These are phyloP conservation scores for Heritiera littoralis DNA, from an alignment of 345 rosid species.

Conservation along the genomic window DNA sequence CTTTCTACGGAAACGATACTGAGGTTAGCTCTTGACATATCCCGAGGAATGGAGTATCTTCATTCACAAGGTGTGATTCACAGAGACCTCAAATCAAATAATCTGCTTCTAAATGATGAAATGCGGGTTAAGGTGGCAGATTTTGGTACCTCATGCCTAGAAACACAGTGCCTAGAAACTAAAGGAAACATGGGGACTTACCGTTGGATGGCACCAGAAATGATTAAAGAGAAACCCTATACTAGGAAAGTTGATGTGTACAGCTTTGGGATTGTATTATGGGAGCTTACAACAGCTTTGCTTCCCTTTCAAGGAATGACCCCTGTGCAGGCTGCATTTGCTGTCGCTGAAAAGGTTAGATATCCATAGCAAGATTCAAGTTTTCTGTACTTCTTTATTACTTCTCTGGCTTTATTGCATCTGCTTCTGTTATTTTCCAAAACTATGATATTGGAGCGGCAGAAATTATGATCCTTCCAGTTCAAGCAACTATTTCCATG, in stretches of 20 bases:
- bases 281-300: conserved; percentile 99
- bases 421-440: neutral
- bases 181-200: conserved; percentile 98
- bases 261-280: conserved; percentile 92
- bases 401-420: neutral
- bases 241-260: conserved; percentile 96
- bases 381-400: neutral
- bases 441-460: neutral
- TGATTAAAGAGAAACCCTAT: conserved; percentile 91
- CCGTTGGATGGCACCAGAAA: conserved; percentile 99
- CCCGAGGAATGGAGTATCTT: conserved; percentile 99
- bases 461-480: neutral
- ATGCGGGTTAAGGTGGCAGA: conserved; percentile 99
- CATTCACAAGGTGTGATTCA: conserved; percentile 98
- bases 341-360: conserved; percentile 95
- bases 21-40: conserved; percentile 91
- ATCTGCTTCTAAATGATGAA: conserved; percentile 91
- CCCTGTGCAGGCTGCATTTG: conserved; percentile 98
- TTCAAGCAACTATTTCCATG: neutral
- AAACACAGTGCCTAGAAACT: conserved; percentile 86
- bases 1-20: conserved; percentile 87
- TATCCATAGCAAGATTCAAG: neutral
- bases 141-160: conserved; percentile 94
- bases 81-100: conserved; percentile 90
- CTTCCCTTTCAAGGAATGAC: conserved; percentile 99